phyloP scores from a whole-genome alignment of 2,329 filamentous ascomycete genomes.

The Pyricularia grisea region DNA sequence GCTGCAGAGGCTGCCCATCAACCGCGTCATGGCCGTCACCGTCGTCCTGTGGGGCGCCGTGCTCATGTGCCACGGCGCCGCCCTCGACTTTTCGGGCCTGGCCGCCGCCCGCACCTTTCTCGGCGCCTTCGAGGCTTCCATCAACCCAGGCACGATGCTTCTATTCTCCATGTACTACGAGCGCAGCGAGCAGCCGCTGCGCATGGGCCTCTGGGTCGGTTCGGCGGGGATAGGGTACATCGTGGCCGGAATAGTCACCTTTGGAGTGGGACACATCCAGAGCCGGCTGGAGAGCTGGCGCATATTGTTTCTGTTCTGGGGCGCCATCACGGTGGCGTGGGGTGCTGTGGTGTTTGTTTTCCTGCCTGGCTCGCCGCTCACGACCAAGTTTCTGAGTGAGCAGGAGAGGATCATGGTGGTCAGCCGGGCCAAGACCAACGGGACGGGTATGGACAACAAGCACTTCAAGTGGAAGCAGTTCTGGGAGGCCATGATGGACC shows the following conservation, averaged over 20 bases:
- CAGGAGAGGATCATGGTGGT: slow-evolving; percentile 19
- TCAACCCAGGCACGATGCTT: slow-evolving; percentile 20
- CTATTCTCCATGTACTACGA: slow-evolving; percentile 22
- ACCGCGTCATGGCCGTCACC: slow-evolving; percentile 18
- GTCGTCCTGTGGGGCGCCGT: slow-evolving; percentile 18
- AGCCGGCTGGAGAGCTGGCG: slow-evolving; percentile 38
- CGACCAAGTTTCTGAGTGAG: slow-evolving; percentile 31
- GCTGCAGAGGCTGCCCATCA: slow-evolving; percentile 23
- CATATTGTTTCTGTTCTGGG: slow-evolving; percentile 19
- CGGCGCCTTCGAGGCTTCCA: slow-evolving; percentile 20
- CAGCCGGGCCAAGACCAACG: slow-evolving; percentile 23
- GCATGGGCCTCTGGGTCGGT: slow-evolving; percentile 32
- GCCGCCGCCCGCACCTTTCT: slow-evolving; percentile 19
- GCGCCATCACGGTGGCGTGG: slow-evolving; percentile 19
- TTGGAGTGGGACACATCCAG: slow-evolving; percentile 46
- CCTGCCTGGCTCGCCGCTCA: slow-evolving; percentile 25
- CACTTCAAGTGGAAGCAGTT: slow-evolving; percentile 11
- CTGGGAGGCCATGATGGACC: slow-evolving; percentile 10
- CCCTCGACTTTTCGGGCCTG: slow-evolving; percentile 17
- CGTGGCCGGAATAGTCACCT: slow-evolving; percentile 60
- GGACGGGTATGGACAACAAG: slow-evolving; percentile 21
- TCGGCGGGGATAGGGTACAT: slow-evolving; percentile 58
- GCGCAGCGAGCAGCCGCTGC: slow-evolving; percentile 15
- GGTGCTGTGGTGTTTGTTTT: slow-evolving; percentile 17
- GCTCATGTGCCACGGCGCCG: slow-evolving; percentile 19